These are phyloP conservation scores for Xylaria sp. DNA, from an alignment of 2,329 filamentous ascomycete species.

Conservation along the genomic window DNA sequence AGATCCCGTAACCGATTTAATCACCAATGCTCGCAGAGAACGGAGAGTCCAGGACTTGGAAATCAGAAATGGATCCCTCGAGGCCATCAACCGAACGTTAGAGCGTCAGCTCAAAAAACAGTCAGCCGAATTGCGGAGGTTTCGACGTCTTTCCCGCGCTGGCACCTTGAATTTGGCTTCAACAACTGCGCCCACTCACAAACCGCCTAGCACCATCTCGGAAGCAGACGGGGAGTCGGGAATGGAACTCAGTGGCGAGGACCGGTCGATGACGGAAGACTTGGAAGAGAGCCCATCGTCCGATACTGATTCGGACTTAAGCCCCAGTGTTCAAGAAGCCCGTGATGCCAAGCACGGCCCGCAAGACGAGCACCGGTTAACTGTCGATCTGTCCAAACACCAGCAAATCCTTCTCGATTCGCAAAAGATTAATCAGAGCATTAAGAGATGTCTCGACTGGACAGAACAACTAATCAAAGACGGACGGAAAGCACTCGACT, in stretches of 20 bases:
- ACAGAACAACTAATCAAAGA: slow-evolving; percentile 88
- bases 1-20: slow-evolving; percentile 66
- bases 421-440: slow-evolving; percentile 90
- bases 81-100: slow-evolving; percentile 90
- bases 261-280: slow-evolving; percentile 34
- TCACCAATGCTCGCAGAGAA: slow-evolving; percentile 83
- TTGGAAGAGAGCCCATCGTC: slow-evolving; percentile 49
- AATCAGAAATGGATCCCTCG: slow-evolving; percentile 90
- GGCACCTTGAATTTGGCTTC: slow-evolving; percentile 63
- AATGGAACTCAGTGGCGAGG: slow-evolving; percentile 41
- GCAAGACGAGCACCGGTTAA: slow-evolving; percentile 75
- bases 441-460: slow-evolving; percentile 83
- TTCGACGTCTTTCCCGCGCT: slow-evolving; percentile 75
- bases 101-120: slow-evolving; percentile 91
- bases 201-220: slow-evolving; percentile 40
- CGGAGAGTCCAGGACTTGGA: slow-evolving; percentile 94
- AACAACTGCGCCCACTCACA: slow-evolving; percentile 40
- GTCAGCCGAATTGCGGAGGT: slow-evolving; percentile 79
- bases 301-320: slow-evolving; percentile 37
- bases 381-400: slow-evolving; percentile 80
- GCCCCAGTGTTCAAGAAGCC: slow-evolving; percentile 37
- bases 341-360: slow-evolving; percentile 52
- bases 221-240: slow-evolving; percentile 44
- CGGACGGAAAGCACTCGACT: slow-evolving; percentile 79
- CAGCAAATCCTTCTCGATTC: slow-evolving; percentile 83